Evolutionary conservation across 2,329 filamentous ascomycete genomes (phyloP), one percentile per base, ranked within the genome.

Genomic region (Colletotrichum australisinense): DNA sequence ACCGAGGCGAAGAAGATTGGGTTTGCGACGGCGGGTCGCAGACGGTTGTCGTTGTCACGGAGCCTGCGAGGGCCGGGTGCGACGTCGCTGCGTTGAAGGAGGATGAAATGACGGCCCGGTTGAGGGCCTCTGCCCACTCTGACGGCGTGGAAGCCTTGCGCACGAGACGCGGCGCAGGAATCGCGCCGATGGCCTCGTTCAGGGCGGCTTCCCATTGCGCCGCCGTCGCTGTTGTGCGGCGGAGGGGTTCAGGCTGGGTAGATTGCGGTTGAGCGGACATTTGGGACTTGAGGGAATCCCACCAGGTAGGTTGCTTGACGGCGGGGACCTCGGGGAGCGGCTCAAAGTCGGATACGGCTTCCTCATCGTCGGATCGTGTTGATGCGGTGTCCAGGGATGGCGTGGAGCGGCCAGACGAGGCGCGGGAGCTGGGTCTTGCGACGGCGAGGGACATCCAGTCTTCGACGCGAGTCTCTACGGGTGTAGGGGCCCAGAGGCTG

Each of bases 401-500:
- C 6, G 72, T 72, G 19, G 68, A 72, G 16, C 59, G 77, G 60
- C 22, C 63, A 26, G 67, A 67, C 4, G 57, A 28, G 28, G 32
- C 60, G 22, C 63, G 49, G 46, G 73, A 70, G 19, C 30, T 42
- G 24, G 63, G 55, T 24, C 59, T 46, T 2, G 22, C 19, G 9
- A 65, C 38, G 7, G 60, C 58, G 14, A 71, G 8, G 9, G 59
- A 68, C 53, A 78, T 73, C 77, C 77, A 79, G 71, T 79, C 70
- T n/a, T 62, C 72, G 22, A 67, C 64, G 26, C 67, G 62, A 14
- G 67, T 49, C 12, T 24, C 49, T 14, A 46, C 28, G 9, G 38
- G 55, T 19, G 71, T 46, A 11, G 56, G 64, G 69, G 76, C 77
- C 83, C 83, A 84, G 63, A 85, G 81, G 60, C 76, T 77, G 70